Evolutionary conservation across 176 grass and related monocot genomes (phyloP).

Genomic region (Oryza australiensis): DNA sequence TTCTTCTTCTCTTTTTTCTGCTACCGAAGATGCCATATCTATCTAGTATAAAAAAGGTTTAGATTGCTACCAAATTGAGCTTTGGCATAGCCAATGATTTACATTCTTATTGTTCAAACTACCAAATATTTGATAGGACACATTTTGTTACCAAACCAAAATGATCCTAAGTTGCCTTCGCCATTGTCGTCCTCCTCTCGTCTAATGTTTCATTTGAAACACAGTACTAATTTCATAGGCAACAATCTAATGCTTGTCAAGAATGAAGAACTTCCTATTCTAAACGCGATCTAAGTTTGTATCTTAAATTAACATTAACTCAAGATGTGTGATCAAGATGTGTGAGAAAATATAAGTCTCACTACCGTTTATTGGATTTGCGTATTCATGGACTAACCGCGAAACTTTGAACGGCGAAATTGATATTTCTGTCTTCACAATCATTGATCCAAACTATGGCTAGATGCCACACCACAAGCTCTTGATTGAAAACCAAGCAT

Average conservation of each 20-base stretch:
- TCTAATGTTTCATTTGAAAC: background rate
- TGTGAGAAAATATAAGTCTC: background rate
- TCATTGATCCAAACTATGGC: background rate
- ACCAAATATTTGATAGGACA: too few species aligned
- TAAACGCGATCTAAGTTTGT: background rate
- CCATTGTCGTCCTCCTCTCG: too few species aligned
- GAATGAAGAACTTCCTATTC: background rate
- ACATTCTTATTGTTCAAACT: too few species aligned
- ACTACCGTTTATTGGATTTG: background rate
- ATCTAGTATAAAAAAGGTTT: too few species aligned
- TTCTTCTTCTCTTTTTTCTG: too few species aligned
- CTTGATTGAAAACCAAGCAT: slow-evolving; percentile 34
- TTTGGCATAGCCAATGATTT: too few species aligned
- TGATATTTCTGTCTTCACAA: background rate
- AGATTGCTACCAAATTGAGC: too few species aligned
- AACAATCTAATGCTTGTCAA: background rate
- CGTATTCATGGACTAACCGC: background rate
- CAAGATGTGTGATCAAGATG: too few species aligned
- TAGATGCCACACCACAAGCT: background rate
- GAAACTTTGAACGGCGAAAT: background rate
- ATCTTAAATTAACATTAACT: background rate
- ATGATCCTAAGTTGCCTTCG: too few species aligned
- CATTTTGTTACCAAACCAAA: too few species aligned
- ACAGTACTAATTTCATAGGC: background rate
- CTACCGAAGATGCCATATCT: too few species aligned